These are phyloP conservation scores for Pleurotus salmoneostramineus DNA, from an alignment of 768 basidiomycete genomes.

Conservation along the genomic window DNA sequence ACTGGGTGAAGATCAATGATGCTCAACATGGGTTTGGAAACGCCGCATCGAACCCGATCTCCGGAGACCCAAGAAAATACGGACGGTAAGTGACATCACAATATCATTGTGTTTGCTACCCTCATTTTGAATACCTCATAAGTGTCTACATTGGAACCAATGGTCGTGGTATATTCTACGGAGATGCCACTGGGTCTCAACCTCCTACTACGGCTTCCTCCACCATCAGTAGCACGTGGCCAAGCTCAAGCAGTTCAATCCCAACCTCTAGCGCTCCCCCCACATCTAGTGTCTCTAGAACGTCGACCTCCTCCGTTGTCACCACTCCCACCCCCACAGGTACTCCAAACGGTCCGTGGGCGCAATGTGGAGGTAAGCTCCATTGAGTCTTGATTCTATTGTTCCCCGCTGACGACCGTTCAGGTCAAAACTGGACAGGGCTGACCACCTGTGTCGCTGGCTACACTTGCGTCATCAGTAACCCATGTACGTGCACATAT, in stretches of 20 bases:
- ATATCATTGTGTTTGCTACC: no score
- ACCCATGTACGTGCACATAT: slow-evolving; percentile 30
- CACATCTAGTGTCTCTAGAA: slow-evolving; percentile 12
- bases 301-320: slow-evolving; percentile 15
- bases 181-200: slow-evolving; percentile 28
- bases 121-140: neutral
- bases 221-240: slow-evolving; percentile 1
- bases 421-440: slow-evolving; percentile 36
- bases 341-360: slow-evolving; percentile 24
- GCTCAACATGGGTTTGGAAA: slow-evolving; percentile 54
- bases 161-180: slow-evolving; percentile 56
- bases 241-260: slow-evolving; percentile 13
- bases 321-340: slow-evolving; percentile 22
- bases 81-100: slow-evolving; percentile 41
- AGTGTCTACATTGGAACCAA: slow-evolving; percentile 63
- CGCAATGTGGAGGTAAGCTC: slow-evolving; percentile 38
- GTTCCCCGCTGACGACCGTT: neutral
- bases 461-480: slow-evolving; percentile 31
- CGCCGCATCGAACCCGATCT: slow-evolving; percentile 38
- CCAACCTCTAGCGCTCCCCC: slow-evolving; percentile 8
- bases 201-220: slow-evolving; percentile 21
- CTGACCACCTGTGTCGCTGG: slow-evolving; percentile 35
- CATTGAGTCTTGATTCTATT: neutral
- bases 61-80: slow-evolving; percentile 53
- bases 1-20: slow-evolving; percentile 60